These are phyloP conservation scores for Curvularia verruculosa DNA, from an alignment of 2,329 filamentous ascomycete genomes.

Conservation along the genomic window DNA sequence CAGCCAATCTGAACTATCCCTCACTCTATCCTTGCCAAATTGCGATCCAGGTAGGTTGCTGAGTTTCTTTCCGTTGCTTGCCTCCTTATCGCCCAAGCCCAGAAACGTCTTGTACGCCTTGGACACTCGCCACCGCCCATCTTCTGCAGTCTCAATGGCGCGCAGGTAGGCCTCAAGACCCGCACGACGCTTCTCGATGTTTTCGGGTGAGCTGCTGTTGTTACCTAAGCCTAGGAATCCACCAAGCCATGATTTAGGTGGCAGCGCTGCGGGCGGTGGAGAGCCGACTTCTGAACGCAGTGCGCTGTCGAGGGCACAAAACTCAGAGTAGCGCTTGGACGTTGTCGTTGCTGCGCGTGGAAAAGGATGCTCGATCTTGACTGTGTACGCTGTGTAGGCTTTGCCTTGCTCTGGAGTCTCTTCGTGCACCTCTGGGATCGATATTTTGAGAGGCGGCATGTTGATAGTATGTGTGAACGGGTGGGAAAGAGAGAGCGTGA, in stretches of 20 bases:
- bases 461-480: background rate
- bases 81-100: slow-evolving; percentile 57
- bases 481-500: background rate
- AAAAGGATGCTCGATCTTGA: slow-evolving; percentile 75
- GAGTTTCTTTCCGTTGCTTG: slow-evolving; percentile 25
- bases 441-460: slow-evolving; percentile 56
- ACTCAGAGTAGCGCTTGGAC: slow-evolving; percentile 84
- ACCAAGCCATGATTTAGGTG: slow-evolving; percentile 77
- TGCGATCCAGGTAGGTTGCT: slow-evolving; percentile 40
- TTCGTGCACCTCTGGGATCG: slow-evolving; percentile 57
- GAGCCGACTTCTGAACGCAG: slow-evolving; percentile 66
- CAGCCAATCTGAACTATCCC: slow-evolving; percentile 67
- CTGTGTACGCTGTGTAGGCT: slow-evolving; percentile 78
- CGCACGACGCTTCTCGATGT: slow-evolving; percentile 72
- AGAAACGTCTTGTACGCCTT: slow-evolving; percentile 75
- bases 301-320: slow-evolving; percentile 67
- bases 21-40: slow-evolving; percentile 53
- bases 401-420: slow-evolving; percentile 60
- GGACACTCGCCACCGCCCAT: slow-evolving; percentile 76
- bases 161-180: slow-evolving; percentile 74
- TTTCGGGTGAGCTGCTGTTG: slow-evolving; percentile 70
- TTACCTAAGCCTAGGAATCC: slow-evolving; percentile 52
- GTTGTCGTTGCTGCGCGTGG: slow-evolving; percentile 77
- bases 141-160: slow-evolving; percentile 73
- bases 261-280: slow-evolving; percentile 70